phyloP scores from a whole-genome alignment of 805 yeast species.

The Lipomyces yamadae region DNA sequence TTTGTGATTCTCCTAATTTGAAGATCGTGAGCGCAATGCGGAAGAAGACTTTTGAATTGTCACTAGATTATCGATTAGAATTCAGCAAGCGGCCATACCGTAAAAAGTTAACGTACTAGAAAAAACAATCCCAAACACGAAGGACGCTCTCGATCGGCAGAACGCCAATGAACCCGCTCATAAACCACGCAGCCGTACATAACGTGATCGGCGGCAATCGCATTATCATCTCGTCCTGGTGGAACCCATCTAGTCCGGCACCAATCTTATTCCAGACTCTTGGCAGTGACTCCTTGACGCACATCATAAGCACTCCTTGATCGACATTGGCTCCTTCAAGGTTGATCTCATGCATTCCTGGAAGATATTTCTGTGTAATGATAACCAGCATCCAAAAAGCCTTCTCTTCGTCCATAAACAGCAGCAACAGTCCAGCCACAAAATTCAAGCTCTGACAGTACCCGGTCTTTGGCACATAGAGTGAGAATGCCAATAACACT shows the following conservation, averaged over 20 bases:
- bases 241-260: slow-evolving; percentile 49
- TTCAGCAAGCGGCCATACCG: too few species aligned
- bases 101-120: slow-evolving; percentile 52
- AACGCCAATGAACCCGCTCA: slow-evolving; percentile 92
- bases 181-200: slow-evolving; percentile 97
- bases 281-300: slow-evolving; percentile 83
- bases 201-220: slow-evolving; percentile 88
- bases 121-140: slow-evolving; percentile 92
- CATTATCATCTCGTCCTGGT: slow-evolving; percentile 56
- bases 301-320: slow-evolving; percentile 90
- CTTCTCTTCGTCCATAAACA: slow-evolving; percentile 86
- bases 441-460: slow-evolving; percentile 96
- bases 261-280: slow-evolving; percentile 68
- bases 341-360: slow-evolving; percentile 88
- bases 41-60: slow-evolving; percentile 85
- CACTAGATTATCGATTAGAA: slow-evolving; percentile 45
- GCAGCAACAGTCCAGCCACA: slow-evolving; percentile 79
- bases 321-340: slow-evolving; percentile 94
- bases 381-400: slow-evolving; percentile 97
- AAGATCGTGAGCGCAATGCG: slow-evolving; percentile 80
- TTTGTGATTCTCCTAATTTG: slow-evolving; percentile 71
- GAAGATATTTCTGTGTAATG: slow-evolving; percentile 80
- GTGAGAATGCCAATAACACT: slow-evolving; percentile 81
- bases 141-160: slow-evolving; percentile 87
- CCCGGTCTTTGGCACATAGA: slow-evolving; percentile 86